Conservation (phyloP, 495 filamentous ascomycete genomes). For the Podospora pseudopauciseta region DNA sequence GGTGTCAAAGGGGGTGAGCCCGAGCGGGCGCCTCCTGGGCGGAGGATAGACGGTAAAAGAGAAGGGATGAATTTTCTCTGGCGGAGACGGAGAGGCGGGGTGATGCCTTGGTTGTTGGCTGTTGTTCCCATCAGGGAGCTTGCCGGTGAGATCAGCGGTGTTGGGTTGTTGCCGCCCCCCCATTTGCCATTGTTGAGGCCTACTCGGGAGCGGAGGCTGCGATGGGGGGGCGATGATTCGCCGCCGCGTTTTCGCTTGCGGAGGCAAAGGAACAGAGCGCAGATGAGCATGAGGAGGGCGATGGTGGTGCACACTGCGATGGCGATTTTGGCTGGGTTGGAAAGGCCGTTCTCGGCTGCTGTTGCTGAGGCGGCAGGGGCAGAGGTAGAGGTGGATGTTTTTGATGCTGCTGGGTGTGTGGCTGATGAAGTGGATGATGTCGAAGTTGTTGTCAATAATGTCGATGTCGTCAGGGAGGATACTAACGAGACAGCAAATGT, state of each 20-base stretch:
- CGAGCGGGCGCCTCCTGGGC: slow-evolving; percentile 23
- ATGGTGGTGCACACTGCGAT: slow-evolving; percentile 41
- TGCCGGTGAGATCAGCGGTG: slow-evolving; percentile 39
- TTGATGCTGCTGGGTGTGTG: slow-evolving; percentile 8
- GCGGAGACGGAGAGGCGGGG: slow-evolving; percentile 43
- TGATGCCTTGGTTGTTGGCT: slow-evolving; percentile 24
- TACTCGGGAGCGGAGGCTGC: slow-evolving; percentile 12
- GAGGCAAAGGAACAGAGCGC: slow-evolving; percentile 30
- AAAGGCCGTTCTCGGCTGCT: slow-evolving; percentile 26
- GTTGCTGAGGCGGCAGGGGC: slow-evolving; percentile 15
- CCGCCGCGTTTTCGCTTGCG: slow-evolving; percentile 28
- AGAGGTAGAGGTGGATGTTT: slow-evolving; percentile 12
- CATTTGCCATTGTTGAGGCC: neutral
- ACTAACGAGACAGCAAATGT: neutral
- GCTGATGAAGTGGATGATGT: neutral
- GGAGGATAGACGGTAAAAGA: slow-evolving; percentile 39
- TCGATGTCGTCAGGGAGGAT: neutral
- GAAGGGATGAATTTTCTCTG: slow-evolving; percentile 41
- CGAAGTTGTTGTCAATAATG: neutral
- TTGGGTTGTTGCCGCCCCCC: slow-evolving; percentile 28
- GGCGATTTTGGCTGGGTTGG: slow-evolving; percentile 38
- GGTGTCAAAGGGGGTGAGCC: slow-evolving; percentile 31
- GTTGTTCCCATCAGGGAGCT: slow-evolving; percentile 25
- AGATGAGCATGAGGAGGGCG: slow-evolving; percentile 34
- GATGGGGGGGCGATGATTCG: slow-evolving; percentile 13